phyloP scores from a whole-genome alignment of 1,284 basidiomycete species.

The Hypsizygus ulmarius region DNA sequence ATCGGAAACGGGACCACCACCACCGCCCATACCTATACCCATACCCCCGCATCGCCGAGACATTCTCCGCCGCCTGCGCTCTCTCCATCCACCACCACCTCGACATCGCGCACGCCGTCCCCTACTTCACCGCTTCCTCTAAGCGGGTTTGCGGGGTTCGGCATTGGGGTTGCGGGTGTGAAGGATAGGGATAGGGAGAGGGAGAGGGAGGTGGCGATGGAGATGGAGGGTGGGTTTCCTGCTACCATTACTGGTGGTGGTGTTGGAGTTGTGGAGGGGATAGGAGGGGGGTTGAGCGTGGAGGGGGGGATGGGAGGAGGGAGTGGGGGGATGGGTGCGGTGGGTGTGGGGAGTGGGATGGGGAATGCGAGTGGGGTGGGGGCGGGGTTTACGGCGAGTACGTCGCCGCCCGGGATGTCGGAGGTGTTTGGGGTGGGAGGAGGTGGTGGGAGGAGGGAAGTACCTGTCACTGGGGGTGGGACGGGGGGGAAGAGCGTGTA shows the following conservation, averaged over 20 bases:
- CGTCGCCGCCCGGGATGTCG: conserved; percentile 11
- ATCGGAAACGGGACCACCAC: too few species aligned
- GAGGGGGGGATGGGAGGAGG: background rate
- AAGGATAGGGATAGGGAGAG: conserved; percentile 2
- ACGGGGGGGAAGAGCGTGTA: too few species aligned
- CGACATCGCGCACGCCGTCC: background rate
- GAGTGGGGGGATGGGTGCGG: background rate
- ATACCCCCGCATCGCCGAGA: too few species aligned
- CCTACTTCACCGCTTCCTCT: too few species aligned
- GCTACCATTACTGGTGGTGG: conserved; percentile 11
- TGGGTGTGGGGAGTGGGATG: background rate
- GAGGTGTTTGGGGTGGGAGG: background rate
- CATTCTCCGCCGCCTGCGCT: background rate
- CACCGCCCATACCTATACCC: too few species aligned
- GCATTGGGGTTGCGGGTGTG: background rate
- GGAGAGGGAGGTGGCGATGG: background rate
- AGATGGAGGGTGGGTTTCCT: conserved; percentile 17
- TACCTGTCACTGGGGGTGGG: background rate
- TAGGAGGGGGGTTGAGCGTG: background rate
- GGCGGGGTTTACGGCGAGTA: conserved; percentile 5
- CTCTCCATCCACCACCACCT: background rate
- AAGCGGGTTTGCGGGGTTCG: background rate
- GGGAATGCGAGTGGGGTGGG: background rate
- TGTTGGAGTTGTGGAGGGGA: too few species aligned
- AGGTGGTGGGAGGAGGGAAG: background rate